phyloP scores from a whole-genome alignment of 371 early-diverging fungal species.

The Enterocytospora artemiae region DNA sequence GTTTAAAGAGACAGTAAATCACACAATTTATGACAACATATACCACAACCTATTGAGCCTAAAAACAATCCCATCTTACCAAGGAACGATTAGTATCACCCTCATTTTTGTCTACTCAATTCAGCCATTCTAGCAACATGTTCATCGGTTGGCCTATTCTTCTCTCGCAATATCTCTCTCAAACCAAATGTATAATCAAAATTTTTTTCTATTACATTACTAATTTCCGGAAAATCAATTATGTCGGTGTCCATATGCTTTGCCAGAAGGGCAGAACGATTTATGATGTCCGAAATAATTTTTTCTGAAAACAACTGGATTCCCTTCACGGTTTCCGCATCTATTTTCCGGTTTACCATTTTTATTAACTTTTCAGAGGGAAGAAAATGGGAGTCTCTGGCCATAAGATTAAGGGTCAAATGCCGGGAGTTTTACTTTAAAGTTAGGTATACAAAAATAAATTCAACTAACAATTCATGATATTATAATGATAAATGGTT shows the following conservation, averaged over 20 bases:
- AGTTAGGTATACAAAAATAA: no score
- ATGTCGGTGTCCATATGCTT: slow-evolving; percentile 47
- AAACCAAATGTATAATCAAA: slow-evolving; percentile 56
- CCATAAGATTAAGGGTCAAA: slow-evolving; percentile 9
- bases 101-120: slow-evolving; percentile 36
- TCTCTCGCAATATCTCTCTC: slow-evolving; percentile 13
- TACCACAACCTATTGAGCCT: no score
- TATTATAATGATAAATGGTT: no score
- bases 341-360: slow-evolving; percentile 41
- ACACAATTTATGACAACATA: no score
- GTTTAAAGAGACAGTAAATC: no score
- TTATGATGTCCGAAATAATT: slow-evolving; percentile 54
- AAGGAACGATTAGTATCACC: background rate
- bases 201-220: slow-evolving; percentile 57
- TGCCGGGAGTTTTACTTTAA: no score
- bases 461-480: no score
- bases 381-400: slow-evolving; percentile 35
- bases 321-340: slow-evolving; percentile 43
- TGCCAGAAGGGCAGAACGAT: slow-evolving; percentile 46
- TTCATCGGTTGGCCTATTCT: slow-evolving; percentile 17
- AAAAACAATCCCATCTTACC: no score
- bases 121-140: slow-evolving; percentile 45
- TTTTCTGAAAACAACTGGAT: slow-evolving; percentile 56
- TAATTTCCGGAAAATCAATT: slow-evolving; percentile 47
- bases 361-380: slow-evolving; percentile 35